Evolutionary conservation across 2,329 filamentous ascomycete genomes (phyloP), one percentile per base, ranked within the genome.

Genomic region (Pseudogymnoascus destructans): DNA sequence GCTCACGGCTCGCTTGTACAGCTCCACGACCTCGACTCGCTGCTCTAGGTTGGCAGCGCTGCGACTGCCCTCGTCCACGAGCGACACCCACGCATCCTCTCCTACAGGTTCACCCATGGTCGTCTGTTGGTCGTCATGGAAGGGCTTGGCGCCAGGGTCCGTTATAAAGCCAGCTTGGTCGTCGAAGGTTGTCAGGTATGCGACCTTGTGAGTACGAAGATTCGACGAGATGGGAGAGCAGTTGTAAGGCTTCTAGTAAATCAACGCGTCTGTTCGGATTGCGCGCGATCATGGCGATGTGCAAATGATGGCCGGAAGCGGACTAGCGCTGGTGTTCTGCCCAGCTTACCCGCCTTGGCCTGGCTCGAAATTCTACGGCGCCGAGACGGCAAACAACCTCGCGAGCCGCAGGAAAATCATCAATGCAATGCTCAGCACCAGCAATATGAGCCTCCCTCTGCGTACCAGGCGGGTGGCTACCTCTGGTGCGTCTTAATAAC

Each of bases 71-170:
- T 91, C 87, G 61, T 87, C 81, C 63, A 92, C 78, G 71, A 86
- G 87, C 65, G 86, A 85, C 64, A 86, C 72, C 87, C 87, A 93
- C 69, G 79, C 79, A 60, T 86, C 82, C 74, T 93, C 87, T 66
- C 86, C 86, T 64, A 89, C 77, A 49, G 86, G 84, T 59, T 69
- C 66, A n/a, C 65, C 55, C 68, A 70, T 70, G 15, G 46, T 32
- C 58, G 33, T 55, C 30, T 55, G 33, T 55, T 55, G 52, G 27
- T 36, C 52, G 52, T 55, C 52, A 55, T 55, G 52, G 52, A 55
- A 55, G 42, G 42, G 42, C 42, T 49, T 55, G 52, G 52, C 52
- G 52, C 27, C 30, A 55, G 42, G 42, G 42, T 49, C 42, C 42
- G 42, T 49, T 49, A 49, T 49, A 27, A 49, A 49, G 42, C 42